Conservation (phyloP, 2,329 filamentous ascomycete genomes). For the Phaeophleospora eucalypticola region DNA sequence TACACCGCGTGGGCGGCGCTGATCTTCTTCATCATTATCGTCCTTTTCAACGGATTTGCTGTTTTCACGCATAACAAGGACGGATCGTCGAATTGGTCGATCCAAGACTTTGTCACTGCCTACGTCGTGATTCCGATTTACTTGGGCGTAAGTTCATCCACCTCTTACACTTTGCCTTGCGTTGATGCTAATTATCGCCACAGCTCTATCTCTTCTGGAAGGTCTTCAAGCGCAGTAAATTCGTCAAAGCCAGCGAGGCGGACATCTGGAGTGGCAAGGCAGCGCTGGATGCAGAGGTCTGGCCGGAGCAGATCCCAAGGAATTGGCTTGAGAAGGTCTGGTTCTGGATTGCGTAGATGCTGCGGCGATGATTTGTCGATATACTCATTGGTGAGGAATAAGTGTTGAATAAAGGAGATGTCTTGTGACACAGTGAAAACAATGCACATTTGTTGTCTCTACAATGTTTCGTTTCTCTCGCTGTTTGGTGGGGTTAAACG, state of each 20-base stretch:
- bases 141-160: conserved; percentile 22
- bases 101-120: conserved; percentile 48
- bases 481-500: too few relatives aligned
- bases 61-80: conserved; percentile 51
- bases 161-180: conserved; percentile 19
- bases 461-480: too few relatives aligned
- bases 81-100: conserved; percentile 35
- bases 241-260: conserved; percentile 39
- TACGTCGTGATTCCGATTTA: conserved; percentile 31
- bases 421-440: too few relatives aligned
- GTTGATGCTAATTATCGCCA: not conserved
- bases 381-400: too few relatives aligned
- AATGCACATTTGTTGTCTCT: too few relatives aligned
- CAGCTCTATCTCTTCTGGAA: conserved; percentile 60
- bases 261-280: conserved; percentile 48
- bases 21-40: conserved; percentile 55
- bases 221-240: conserved; percentile 57
- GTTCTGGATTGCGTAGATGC: conserved; percentile 44
- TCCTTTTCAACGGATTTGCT: conserved; percentile 60
- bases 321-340: conserved; percentile 47
- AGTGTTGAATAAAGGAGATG: too few relatives aligned
- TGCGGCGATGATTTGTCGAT: too few relatives aligned
- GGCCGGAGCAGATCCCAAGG: conserved; percentile 41
- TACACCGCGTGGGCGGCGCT: conserved; percentile 59
- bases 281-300: conserved; percentile 43